A percentile compares a stretch with the other conserved stretches of the same genome.
These are phyloP conservation scores for Exophiala calicioides DNA, from an alignment of 2,329 filamentous ascomycete genomes.

Conservation along the genomic window DNA sequence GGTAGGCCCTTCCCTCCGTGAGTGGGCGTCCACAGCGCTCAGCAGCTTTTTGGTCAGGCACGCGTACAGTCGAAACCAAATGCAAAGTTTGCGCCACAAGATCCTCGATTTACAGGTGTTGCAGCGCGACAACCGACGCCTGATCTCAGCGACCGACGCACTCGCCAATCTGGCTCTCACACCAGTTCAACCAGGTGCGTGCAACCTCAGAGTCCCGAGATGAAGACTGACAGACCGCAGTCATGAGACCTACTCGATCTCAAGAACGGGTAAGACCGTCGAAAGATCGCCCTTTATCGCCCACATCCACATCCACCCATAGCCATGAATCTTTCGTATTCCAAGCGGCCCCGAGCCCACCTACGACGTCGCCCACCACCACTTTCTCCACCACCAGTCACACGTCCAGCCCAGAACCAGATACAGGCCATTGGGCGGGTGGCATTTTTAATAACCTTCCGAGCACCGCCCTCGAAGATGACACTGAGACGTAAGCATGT, in stretches of 20 bases:
- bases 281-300: conserved; percentile 24
- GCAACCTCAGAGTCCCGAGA: no score
- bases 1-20: conserved; percentile 40
- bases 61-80: conserved; percentile 15
- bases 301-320: conserved; percentile 24
- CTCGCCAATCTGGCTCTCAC: conserved; percentile 19
- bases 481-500: conserved; percentile 18
- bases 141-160: conserved; percentile 22
- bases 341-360: conserved; percentile 23
- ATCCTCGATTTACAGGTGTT: conserved; percentile 25
- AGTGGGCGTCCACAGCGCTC: conserved; percentile 3
- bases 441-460: conserved; percentile 38
- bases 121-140: conserved; percentile 20
- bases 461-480: conserved; percentile 25
- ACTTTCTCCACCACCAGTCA: conserved; percentile 30
- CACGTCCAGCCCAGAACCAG: conserved; percentile 25
- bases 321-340: conserved; percentile 24
- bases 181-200: conserved; percentile 18
- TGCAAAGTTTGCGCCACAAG: conserved; percentile 25
- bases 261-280: conserved; percentile 22
- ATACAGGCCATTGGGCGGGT: conserved; percentile 44
- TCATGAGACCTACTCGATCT: conserved; percentile 22
- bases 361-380: conserved; percentile 25
- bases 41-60: conserved; percentile 18
- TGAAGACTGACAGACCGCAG: conserved; percentile 9